Evolutionary conservation across 2,329 filamentous ascomycete species (phyloP).

Genomic region (Calcarisporium arbuscula): DNA sequence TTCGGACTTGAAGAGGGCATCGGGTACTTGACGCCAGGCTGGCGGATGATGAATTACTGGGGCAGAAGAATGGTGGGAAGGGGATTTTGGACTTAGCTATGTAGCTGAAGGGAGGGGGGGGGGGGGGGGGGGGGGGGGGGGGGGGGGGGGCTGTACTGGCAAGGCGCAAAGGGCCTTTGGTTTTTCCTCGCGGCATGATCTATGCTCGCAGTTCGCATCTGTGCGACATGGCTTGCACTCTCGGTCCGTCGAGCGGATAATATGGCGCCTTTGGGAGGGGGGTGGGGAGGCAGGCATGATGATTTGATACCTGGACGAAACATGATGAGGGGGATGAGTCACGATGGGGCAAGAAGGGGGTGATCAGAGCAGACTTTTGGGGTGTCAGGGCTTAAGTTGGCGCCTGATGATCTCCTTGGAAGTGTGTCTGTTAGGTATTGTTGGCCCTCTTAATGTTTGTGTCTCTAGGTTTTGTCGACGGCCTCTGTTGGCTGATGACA

Average conservation of each 20-base stretch:
- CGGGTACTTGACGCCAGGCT: constrained; percentile 2
- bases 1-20: constrained; percentile 1
- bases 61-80: constrained; percentile 2
- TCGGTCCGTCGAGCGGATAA: constrained; percentile 18
- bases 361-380: constrained; percentile 3
- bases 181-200: constrained; percentile 11
- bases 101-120: constrained; percentile 5
- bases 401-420: background rate
- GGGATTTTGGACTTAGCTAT: constrained; percentile 5
- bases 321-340: constrained; percentile 18
- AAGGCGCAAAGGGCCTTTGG: constrained; percentile 15
- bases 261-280: constrained; percentile 15
- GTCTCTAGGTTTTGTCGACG: constrained; percentile 1
- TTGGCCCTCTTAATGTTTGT: constrained; percentile 3
- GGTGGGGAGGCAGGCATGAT: constrained; percentile 19
- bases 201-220: constrained; percentile 7
- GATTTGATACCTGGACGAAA: constrained; percentile 25
- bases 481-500: no score
- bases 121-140: constrained; percentile 2
- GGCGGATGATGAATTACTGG: background rate
- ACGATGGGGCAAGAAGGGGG: background rate
- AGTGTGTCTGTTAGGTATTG: background rate
- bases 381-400: constrained; percentile 1
- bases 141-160: constrained; percentile 10
- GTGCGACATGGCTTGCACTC: constrained; percentile 18